Evolutionary conservation across 805 yeast genomes (phyloP).

Genomic region (Candida silvatica): DNA sequence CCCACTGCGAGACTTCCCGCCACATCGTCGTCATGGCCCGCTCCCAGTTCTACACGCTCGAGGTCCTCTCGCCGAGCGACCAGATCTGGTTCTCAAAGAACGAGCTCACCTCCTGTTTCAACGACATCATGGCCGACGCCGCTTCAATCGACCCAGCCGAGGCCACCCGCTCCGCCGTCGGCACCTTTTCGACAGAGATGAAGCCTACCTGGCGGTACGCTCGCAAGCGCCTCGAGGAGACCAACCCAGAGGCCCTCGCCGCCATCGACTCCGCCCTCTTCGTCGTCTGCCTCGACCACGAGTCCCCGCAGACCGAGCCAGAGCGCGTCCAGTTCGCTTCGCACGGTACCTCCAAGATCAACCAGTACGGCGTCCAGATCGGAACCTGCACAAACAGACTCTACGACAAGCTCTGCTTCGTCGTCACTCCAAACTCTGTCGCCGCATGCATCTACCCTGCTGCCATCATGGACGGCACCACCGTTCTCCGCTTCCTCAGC

Average conservation of each 20-base stretch:
- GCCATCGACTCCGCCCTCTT: conserved; percentile 42
- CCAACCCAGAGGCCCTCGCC: conserved; percentile 29
- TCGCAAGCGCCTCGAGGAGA: conserved; percentile 30
- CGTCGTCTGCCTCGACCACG: conserved; percentile 41
- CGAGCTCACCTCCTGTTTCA: conserved; percentile 37
- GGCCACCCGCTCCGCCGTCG: conserved; percentile 37
- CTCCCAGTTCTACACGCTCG: conserved; percentile 42
- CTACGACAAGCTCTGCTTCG: conserved; percentile 49
- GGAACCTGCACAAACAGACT: conserved; percentile 54
- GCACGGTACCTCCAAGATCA: conserved; percentile 41
- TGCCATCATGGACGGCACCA: conserved; percentile 49
- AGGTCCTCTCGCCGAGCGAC: conserved; percentile 33
- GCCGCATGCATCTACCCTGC: conserved; percentile 57
- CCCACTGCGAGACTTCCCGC: conserved; percentile 29
- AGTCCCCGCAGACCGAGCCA: conserved; percentile 35
- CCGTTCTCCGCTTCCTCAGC: conserved; percentile 46
- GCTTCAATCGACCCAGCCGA: conserved; percentile 26
- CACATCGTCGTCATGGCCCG: conserved; percentile 43
- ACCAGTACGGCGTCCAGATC: conserved; percentile 38
- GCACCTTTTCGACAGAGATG: conserved; percentile 47
- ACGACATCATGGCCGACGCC: conserved; percentile 33
- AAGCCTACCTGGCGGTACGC: conserved; percentile 40
- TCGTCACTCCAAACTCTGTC: conserved; percentile 45
- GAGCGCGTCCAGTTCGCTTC: conserved; percentile 41
- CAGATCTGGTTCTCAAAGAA: conserved; percentile 46